A percentile compares a stretch with the other conserved stretches of the same genome.
These are phyloP conservation scores for Cladosporium velox DNA, from an alignment of 2,329 filamentous ascomycete species.

Conservation along the genomic window DNA sequence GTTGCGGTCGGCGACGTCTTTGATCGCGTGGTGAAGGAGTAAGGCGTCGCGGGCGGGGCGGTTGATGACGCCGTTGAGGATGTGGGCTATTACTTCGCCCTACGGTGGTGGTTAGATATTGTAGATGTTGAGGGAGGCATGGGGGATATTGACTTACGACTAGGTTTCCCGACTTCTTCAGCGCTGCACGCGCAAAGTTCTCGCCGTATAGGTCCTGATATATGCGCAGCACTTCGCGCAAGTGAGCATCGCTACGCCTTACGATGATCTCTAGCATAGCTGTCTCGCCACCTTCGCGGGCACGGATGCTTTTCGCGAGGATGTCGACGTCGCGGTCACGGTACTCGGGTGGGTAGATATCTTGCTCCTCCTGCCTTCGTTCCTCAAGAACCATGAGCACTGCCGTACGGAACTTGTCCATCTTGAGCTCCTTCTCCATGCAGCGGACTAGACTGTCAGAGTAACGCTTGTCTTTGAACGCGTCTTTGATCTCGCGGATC, in stretches of 20 bases:
- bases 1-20: conserved; percentile 48
- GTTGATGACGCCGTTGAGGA: conserved; percentile 96
- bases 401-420: conserved; percentile 93
- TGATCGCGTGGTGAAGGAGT: conserved; percentile 83
- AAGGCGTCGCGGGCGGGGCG: conserved; percentile 89
- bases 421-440: conserved; percentile 89
- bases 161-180: conserved; percentile 86
- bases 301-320: conserved; percentile 68
- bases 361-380: conserved; percentile 77
- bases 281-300: conserved; percentile 77
- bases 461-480: conserved; percentile 92
- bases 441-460: conserved; percentile 76
- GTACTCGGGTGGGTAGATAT: conserved; percentile 60
- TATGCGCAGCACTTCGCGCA: conserved; percentile 73
- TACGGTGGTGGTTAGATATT: conserved; percentile 41
- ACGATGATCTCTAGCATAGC: conserved; percentile 86
- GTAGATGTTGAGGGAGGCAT: background rate
- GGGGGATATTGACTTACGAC: conserved; percentile 66
- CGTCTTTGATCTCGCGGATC: conserved; percentile 79
- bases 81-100: conserved; percentile 92
- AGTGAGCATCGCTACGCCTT: conserved; percentile 74
- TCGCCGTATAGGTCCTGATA: conserved; percentile 73
- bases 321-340: conserved; percentile 67
- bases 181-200: conserved; percentile 86
- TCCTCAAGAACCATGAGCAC: conserved; percentile 83